A percentile compares a stretch with the other conserved stretches of the same genome.
Conservation (phyloP, 2,329 filamentous ascomycete genomes). For the Fusarium sp. region DNA sequence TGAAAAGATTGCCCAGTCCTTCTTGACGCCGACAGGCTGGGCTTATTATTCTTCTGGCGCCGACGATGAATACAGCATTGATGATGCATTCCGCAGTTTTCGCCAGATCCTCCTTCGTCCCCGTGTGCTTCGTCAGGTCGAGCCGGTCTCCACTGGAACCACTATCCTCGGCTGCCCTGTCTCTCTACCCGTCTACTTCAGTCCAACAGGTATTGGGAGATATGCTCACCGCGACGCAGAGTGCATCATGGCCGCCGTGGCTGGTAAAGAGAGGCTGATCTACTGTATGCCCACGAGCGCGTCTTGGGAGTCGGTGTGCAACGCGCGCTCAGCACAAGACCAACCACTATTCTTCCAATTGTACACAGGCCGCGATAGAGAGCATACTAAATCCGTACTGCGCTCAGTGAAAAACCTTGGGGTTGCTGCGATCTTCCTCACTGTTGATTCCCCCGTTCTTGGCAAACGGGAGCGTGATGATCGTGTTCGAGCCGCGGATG, state of each 20-base stretch:
- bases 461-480: slow-evolving; percentile 9
- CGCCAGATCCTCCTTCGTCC: slow-evolving; percentile 4
- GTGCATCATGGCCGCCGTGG: not conserved
- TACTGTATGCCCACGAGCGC: slow-evolving; percentile 12
- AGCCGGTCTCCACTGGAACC: not conserved
- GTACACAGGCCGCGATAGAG: slow-evolving; percentile 6
- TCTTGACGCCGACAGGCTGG: not conserved
- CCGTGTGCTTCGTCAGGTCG: slow-evolving; percentile 6
- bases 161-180: slow-evolving; percentile 2
- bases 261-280: not conserved
- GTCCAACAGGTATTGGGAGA: not conserved
- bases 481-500: slow-evolving; percentile 1
- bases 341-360: slow-evolving; percentile 8
- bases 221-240: slow-evolving; percentile 5
- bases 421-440: slow-evolving; percentile 4
- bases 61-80: slow-evolving; percentile 1
- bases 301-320: slow-evolving; percentile 1
- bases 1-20: slow-evolving; percentile 2
- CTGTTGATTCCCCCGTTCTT: slow-evolving; percentile 7
- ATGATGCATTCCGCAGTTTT: not conserved
- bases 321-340: not conserved
- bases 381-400: not conserved
- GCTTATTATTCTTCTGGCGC: slow-evolving; percentile 11
- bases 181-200: slow-evolving; percentile 4
- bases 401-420: not conserved